Evolutionary conservation across 257 asterid species (phyloP), one percentile per base, ranked within the genome.

Genomic region (Salvia hispanica): DNA sequence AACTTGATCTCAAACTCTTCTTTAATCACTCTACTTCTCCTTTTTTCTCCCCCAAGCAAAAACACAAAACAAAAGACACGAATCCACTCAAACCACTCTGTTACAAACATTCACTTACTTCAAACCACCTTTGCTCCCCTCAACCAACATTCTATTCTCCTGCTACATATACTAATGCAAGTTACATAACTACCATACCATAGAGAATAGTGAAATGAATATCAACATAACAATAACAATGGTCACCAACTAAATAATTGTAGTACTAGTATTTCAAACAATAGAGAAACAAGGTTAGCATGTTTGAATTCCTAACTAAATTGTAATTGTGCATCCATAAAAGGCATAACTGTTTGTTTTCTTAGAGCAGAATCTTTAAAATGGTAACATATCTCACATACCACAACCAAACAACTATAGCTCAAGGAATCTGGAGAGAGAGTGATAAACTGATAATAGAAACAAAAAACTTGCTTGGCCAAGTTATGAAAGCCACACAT

Each of bases 81-180:
- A 34, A 15, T 47, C 57, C 45, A 55, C 21, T 45, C 34, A 13
- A 48, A 56, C 13, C 61, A 31, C 21, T 11, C 12, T 2, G 14
- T 4, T 10, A 59, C 2, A 66, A 56, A 34, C 34, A 50, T 60
- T 53, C 31, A 58, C 36, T 53, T 58, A 39, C 56, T 70, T 6
- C 43, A 40, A 40, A 40, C 3, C 45, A 40, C 45, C 45, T 40
- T 40, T 40, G 12, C 45, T 40, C 73, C 61, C 60, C 40, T 15
- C 33, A 4, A 40, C 62, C 50, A 8, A 51, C 44, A 58, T 16
- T 0, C 45, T 58, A 58, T 45, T 60, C 45, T 44, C 64, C 77
- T 72, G 72, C 62, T 72, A 43, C 4, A 52, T 34, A 50, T 57
- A 21, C 2, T 25, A 34, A 56, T 69, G 51, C 15, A 45, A 25